These are phyloP conservation scores for Nitzschia sp. DNA, from an alignment of 108 stramenopile species.

Conservation along the genomic window DNA sequence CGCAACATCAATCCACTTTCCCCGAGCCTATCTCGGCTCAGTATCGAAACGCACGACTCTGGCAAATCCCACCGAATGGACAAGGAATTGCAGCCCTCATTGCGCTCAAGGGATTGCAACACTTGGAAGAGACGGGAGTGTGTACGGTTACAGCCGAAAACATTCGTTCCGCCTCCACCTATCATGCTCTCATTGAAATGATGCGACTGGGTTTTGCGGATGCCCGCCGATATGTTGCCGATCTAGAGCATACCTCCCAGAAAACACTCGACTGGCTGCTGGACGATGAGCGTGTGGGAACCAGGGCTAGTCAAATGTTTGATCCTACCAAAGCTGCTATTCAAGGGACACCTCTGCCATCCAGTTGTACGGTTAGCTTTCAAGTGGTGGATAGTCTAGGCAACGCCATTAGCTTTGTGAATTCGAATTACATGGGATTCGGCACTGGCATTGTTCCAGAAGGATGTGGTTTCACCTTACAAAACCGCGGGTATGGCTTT, in stretches of 20 bases:
- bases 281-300: conserved; percentile 56
- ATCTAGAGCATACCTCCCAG: conserved; percentile 47
- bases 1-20: conserved; percentile 64
- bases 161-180: conserved; percentile 50
- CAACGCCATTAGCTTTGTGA: conserved; percentile 94
- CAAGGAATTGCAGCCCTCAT: conserved; percentile 93
- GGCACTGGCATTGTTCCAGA: conserved; percentile 91
- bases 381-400: conserved; percentile 88
- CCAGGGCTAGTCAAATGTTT: conserved; percentile 51
- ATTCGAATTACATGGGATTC: conserved; percentile 94
- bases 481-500: conserved; percentile 94
- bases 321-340: conserved; percentile 56
- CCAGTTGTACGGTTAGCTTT: conserved; percentile 89
- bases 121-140: conserved; percentile 42
- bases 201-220: conserved; percentile 92
- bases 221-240: conserved; percentile 73
- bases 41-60: conserved; percentile 73
- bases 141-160: conserved; percentile 26
- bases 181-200: conserved; percentile 84
- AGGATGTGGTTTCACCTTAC: conserved; percentile 93
- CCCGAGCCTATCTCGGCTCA: conserved; percentile 73
- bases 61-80: conserved; percentile 93
- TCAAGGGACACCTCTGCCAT: conserved; percentile 50
- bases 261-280: conserved; percentile 46
- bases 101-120: conserved; percentile 78